Conservation (phyloP, 192 early-diverging fungal genomes). For the Coemansia sp. region DNA sequence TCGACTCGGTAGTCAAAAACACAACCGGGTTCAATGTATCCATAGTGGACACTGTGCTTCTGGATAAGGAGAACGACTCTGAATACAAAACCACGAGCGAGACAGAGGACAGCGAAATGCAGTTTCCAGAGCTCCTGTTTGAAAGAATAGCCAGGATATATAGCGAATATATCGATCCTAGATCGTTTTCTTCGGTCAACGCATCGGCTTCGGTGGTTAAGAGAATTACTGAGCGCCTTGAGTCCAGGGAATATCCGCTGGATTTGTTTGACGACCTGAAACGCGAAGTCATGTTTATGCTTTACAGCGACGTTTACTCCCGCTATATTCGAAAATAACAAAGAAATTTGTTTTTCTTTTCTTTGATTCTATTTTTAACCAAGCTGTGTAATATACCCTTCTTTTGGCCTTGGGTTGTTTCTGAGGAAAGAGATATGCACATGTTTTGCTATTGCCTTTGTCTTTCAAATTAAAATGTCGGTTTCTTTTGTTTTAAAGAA, state of each 20-base stretch:
- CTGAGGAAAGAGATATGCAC: no score
- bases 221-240: slow-evolving; percentile 17
- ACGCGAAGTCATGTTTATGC: slow-evolving; percentile 49
- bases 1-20: neutral
- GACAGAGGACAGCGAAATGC: slow-evolving; percentile 3
- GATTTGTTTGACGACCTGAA: slow-evolving; percentile 42
- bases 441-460: no score
- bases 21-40: slow-evolving; percentile 11
- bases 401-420: no score
- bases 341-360: neutral
- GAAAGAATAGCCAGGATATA: slow-evolving; percentile 18
- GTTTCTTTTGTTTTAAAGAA: no score
- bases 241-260: slow-evolving; percentile 11
- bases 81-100: neutral
- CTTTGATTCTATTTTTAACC: neutral
- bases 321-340: slow-evolving; percentile 28
- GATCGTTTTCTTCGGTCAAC: slow-evolving; percentile 34
- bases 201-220: slow-evolving; percentile 20
- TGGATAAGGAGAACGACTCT: no score
- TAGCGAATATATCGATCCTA: slow-evolving; percentile 31
- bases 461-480: no score
- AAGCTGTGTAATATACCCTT: no score
- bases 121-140: slow-evolving; percentile 19
- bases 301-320: slow-evolving; percentile 49
- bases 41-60: slow-evolving; percentile 15